These are phyloP conservation scores for Cadophora sp. DNA, from an alignment of 2,329 filamentous ascomycete species.

Conservation along the genomic window DNA sequence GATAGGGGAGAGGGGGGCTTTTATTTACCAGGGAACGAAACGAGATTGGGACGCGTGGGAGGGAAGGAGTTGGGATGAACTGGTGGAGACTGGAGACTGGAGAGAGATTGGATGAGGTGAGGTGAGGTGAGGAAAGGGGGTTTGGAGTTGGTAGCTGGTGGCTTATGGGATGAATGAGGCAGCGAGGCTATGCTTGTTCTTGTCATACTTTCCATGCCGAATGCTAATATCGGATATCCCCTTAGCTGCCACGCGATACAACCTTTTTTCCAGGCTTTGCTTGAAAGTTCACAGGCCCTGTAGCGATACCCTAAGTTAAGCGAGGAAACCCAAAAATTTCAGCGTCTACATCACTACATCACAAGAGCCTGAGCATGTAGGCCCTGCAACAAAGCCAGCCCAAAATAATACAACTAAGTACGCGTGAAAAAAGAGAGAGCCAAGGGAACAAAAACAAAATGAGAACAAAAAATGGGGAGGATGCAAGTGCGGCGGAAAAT, in stretches of 20 bases:
- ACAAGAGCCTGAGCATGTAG: no score
- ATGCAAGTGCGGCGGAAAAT: background rate
- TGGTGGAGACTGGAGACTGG: no score
- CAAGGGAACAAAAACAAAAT: no score
- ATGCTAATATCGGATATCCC: background rate
- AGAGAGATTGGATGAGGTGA: background rate
- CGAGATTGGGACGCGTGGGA: background rate
- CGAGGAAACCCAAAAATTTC: no score
- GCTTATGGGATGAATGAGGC: background rate
- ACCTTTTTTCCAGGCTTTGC: no score
- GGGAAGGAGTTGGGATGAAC: background rate
- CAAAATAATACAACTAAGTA: background rate
- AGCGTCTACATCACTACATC: no score
- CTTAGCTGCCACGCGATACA: no score
- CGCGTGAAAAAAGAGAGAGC: background rate
- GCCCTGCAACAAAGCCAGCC: no score
- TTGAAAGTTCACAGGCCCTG: no score
- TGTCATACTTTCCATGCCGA: background rate
- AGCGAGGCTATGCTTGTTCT: background rate
- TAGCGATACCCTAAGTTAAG: no score
- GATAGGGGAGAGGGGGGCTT: no score
- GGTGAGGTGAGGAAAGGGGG: background rate
- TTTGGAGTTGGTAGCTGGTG: background rate
- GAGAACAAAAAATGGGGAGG: background rate
- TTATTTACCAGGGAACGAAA: background rate